A percentile compares a stretch with the other conserved stretches of the same genome.
These are phyloP conservation scores for Crithidia thermophila DNA, from an alignment of 208 protist species.

Conservation along the genomic window DNA sequence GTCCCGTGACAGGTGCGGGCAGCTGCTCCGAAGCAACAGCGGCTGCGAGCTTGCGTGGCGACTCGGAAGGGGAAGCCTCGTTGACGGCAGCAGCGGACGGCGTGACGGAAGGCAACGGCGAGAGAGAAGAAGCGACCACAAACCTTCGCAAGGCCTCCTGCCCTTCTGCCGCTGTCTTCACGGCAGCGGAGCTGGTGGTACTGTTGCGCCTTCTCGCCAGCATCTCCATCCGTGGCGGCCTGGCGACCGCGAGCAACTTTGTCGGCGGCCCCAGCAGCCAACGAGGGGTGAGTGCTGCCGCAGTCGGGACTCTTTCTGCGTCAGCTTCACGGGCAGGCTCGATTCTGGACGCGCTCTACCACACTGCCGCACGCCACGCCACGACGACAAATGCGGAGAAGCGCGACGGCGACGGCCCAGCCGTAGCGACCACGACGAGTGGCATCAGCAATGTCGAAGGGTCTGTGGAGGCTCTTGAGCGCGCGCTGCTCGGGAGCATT, in stretches of 20 bases:
- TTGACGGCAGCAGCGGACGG: not conserved
- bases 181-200: conserved; percentile 19
- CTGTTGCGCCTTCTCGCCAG: conserved; percentile 23
- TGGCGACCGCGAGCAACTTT: not conserved
- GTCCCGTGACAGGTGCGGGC: not conserved
- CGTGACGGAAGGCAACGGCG: not conserved
- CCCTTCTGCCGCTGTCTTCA: conserved; percentile 2
- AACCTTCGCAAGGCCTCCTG: not conserved
- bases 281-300: not conserved
- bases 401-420: not conserved
- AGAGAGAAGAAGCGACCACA: not conserved
- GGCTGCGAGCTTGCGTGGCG: too few species aligned
- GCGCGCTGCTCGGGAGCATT: conserved; percentile 21
- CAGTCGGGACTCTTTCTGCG: not conserved
- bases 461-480: not conserved
- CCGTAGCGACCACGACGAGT: too few species aligned
- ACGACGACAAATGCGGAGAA: not conserved
- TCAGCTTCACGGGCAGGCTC: not conserved
- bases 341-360: conserved; percentile 9
- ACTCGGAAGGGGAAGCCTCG: not conserved
- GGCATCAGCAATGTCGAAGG: not conserved
- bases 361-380: conserved; percentile 6
- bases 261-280: not conserved
- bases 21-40: not conserved
- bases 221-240: conserved; percentile 17